phyloP scores from a whole-genome alignment of 495 filamentous ascomycete species.

The Parachaetomium inaequale region DNA sequence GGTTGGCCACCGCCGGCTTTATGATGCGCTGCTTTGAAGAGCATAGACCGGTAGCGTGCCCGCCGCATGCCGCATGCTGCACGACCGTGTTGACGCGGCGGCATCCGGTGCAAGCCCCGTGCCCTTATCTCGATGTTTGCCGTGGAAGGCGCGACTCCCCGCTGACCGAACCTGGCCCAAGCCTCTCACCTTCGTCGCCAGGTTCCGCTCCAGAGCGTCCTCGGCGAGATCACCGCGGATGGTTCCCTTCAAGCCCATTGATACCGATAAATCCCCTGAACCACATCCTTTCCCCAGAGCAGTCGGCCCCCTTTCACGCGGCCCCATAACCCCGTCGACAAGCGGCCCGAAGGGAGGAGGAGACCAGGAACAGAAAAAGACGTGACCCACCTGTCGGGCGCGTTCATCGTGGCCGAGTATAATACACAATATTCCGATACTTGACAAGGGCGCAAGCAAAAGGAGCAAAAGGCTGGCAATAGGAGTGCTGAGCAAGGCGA shows the following conservation, averaged over 20 bases:
- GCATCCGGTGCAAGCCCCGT: too few relatives aligned
- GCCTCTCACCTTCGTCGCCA: not conserved
- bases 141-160: not conserved
- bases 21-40: not conserved
- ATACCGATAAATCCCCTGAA: not conserved
- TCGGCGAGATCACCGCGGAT: too few relatives aligned
- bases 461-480: not conserved
- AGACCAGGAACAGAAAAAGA: not conserved
- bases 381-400: slow-evolving; percentile 18
- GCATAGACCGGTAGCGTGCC: not conserved
- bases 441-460: not conserved
- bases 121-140: not conserved
- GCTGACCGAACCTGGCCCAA: not conserved
- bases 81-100: not conserved
- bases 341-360: too few relatives aligned
- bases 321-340: not conserved
- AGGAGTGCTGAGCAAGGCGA: not conserved
- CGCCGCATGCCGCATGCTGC: not conserved
- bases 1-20: not conserved
- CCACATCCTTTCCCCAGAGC: not conserved
- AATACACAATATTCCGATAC: not conserved
- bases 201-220: not conserved
- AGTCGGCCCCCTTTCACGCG: not conserved
- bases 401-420: slow-evolving; percentile 13
- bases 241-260: not conserved